Base-by-base conservation (phyloP, 148 eudicot genomes). In the Amaranthus cruentus region DNA sequence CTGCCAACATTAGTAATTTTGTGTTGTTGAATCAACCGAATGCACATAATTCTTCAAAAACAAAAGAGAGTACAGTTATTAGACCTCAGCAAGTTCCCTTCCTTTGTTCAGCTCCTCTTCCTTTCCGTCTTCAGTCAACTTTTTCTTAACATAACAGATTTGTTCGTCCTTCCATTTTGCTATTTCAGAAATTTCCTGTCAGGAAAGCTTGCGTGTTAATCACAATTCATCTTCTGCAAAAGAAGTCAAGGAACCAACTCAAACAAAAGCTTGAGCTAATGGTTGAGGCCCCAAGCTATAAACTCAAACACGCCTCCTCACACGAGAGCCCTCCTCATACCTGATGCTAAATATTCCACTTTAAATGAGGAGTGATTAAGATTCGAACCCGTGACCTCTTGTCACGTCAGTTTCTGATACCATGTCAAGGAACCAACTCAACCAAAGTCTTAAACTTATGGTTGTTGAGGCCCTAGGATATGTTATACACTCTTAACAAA, bases 141-240 rank as follows among this genome's bases (percentile, higher is more conserved):
- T 96, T 77, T 92, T 92, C 84, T 83, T 84, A 38, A 95, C 88
- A 68, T 81, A 89, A 70, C 89, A 92, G 50, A 92, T 90, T 81
- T 90, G 99, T 82, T 95, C 99, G 71, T 92, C 97, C 11, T 87
- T 97, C 99, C 96, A 95, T 75, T 92, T 76, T 69, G 99, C 99
- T 57, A 92, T 84, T 69, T 71, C 83, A 68, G 97, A 97, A 69
- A 89, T 96, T 86, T 95, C 96, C 99, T 95, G 79, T 74, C 58
- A 68, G 10, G 51, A 18, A 28, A 73, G 55, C 38, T 28, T 28
- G n/a, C 73, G 42, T 55, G 14, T 70, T 62, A 55, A 15, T 66
- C 68, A 66, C 9, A n/a, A 43, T 49, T 60, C 52, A 51, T 10
- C 43, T 57, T 74, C 62, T 11, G 51, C 47, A 50, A 62, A 38